phyloP scores from a whole-genome alignment of 1,284 basidiomycete genomes.

The Leccinum fallax region DNA sequence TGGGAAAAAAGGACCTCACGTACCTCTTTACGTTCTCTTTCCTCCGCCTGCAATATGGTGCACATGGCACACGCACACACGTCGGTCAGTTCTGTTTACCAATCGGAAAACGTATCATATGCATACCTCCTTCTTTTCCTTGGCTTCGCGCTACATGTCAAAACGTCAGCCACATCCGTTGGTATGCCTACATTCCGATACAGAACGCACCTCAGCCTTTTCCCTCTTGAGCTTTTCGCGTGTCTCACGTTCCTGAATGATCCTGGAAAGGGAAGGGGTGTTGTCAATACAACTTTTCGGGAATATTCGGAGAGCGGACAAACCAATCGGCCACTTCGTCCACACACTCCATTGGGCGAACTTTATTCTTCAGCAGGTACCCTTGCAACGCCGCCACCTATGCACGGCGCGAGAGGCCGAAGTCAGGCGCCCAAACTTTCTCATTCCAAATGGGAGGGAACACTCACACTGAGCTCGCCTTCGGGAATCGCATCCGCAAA shows the following conservation, averaged over 20 bases:
- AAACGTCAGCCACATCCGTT: slow-evolving; percentile 18
- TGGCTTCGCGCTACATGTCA: slow-evolving; percentile 61
- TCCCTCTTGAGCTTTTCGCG: slow-evolving; percentile 82
- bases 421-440: slow-evolving; percentile 6
- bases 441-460: slow-evolving; percentile 2
- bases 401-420: neutral
- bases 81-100: slow-evolving; percentile 2
- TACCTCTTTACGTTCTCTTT: slow-evolving; percentile 60
- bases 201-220: slow-evolving; percentile 68
- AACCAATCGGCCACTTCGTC: slow-evolving; percentile 74
- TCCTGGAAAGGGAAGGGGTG: slow-evolving; percentile 38
- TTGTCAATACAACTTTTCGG: slow-evolving; percentile 10
- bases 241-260: slow-evolving; percentile 76
- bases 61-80: neutral
- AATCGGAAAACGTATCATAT: neutral
- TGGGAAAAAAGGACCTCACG: slow-evolving; percentile 6
- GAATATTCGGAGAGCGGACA: slow-evolving; percentile 17
- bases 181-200: neutral
- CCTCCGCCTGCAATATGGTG: slow-evolving; percentile 42
- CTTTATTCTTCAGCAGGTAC: slow-evolving; percentile 82
- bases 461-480: slow-evolving; percentile 76
- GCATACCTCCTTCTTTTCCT: slow-evolving; percentile 68
- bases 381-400: slow-evolving; percentile 85
- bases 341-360: slow-evolving; percentile 77
- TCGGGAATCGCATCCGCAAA: slow-evolving; percentile 80